Evolutionary conservation across 208 protist genomes (phyloP).

Genomic region (Acanthamoeba sp.): DNA sequence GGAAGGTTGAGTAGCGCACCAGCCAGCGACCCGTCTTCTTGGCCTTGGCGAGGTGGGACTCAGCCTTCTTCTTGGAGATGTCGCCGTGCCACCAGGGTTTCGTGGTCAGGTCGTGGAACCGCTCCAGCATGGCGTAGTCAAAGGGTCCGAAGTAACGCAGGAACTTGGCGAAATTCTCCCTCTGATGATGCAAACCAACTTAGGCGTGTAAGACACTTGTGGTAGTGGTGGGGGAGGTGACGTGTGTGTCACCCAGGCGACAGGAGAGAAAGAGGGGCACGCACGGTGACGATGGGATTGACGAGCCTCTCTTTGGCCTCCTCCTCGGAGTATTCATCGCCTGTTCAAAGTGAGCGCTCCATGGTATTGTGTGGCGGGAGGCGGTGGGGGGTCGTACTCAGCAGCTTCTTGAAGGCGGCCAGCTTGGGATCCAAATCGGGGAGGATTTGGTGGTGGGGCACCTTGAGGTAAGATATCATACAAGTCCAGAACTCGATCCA

Average conservation of each 20-base stretch:
- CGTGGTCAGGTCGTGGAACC: constrained; percentile 45
- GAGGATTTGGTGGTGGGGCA: constrained; percentile 29
- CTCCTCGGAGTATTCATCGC: constrained; percentile 41
- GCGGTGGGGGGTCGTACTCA: background rate
- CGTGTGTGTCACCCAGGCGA: too few species aligned
- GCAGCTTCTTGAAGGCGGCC: constrained; percentile 24
- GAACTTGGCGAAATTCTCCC: constrained; percentile 59
- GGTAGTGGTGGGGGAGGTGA: too few species aligned
- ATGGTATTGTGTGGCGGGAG: background rate
- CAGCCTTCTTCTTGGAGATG: constrained; percentile 67
- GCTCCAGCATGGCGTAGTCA: constrained; percentile 12
- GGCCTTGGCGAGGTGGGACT: constrained; percentile 30
- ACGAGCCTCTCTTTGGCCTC: constrained; percentile 18
- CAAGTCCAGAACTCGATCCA: constrained; percentile 70
- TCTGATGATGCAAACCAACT: background rate
- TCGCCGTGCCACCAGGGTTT: constrained; percentile 64
- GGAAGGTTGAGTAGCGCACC: constrained; percentile 46
- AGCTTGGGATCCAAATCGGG: constrained; percentile 40
- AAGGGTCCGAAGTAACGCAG: constrained; percentile 55
- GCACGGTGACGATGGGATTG: constrained; percentile 38
- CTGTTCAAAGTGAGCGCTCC: background rate
- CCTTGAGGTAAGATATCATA: constrained; percentile 51
- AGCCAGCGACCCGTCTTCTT: constrained; percentile 47
- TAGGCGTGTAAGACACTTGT: background rate
- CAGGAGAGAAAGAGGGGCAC: background rate